A percentile compares a stretch with the other conserved stretches of the same genome.
Evolutionary conservation across 2,329 filamentous ascomycete genomes (phyloP).

Genomic region (Scortechinia acanthostroma): DNA sequence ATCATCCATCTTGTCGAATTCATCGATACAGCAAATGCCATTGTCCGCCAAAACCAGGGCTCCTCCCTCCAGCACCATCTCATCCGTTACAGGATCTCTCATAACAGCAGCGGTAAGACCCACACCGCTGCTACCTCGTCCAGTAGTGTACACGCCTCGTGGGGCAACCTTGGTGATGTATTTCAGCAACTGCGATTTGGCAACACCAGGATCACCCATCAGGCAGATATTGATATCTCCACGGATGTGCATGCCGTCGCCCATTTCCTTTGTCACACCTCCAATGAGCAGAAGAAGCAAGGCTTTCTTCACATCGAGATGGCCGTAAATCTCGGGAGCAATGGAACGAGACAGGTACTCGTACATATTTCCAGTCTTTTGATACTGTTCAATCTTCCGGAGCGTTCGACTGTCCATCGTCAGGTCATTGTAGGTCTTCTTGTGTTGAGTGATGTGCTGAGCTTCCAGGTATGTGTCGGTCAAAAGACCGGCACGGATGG

Average conservation of each 20-base stretch:
- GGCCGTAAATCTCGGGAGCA: conserved; percentile 65
- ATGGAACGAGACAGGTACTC: conserved; percentile 64
- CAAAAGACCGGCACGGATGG: conserved; percentile 60
- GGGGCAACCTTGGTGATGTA: conserved; percentile 3
- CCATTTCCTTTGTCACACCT: conserved; percentile 66
- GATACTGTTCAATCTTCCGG: conserved; percentile 56
- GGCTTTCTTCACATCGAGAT: conserved; percentile 66
- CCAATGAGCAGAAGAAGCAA: conserved; percentile 65
- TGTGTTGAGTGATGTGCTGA: conserved; percentile 63
- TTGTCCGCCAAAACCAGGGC: conserved; percentile 1
- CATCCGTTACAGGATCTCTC: conserved; percentile 1
- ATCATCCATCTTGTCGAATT: conserved; percentile 2
- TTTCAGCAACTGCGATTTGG: background rate
- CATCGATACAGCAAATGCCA: conserved; percentile 2
- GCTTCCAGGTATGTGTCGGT: conserved; percentile 68
- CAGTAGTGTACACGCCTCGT: conserved; percentile 1
- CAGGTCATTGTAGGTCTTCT: conserved; percentile 60
- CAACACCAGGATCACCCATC: conserved; percentile 2
- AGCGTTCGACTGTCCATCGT: conserved; percentile 52
- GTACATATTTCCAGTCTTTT: conserved; percentile 60
- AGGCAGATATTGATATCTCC: conserved; percentile 1
- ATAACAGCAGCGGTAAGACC: conserved; percentile 1
- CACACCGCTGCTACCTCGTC: conserved; percentile 1
- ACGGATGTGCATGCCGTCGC: conserved; percentile 36
- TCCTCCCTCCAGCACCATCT: conserved; percentile 2